phyloP scores from a whole-genome alignment of 2,329 filamentous ascomycete genomes.

The Leptographium lundbergii region DNA sequence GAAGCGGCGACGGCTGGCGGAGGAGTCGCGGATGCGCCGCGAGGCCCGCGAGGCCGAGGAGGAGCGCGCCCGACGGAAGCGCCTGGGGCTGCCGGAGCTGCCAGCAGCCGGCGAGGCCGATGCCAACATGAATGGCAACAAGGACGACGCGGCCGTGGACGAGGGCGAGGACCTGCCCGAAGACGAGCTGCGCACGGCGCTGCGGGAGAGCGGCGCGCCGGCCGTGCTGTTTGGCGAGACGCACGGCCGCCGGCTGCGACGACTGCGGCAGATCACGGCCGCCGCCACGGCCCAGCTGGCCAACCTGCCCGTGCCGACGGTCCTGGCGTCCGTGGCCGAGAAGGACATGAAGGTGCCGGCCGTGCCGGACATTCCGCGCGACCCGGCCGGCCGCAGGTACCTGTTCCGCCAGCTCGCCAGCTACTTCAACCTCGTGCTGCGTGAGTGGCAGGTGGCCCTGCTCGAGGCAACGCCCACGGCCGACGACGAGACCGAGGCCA shows the following conservation, averaged over 20 bases:
- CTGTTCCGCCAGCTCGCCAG: conserved; percentile 80
- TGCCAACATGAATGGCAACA: conserved; percentile 16
- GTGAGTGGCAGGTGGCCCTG: conserved; percentile 74
- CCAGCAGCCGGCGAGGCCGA: conserved; percentile 28
- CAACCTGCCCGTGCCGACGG: conserved; percentile 72
- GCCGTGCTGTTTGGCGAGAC: conserved; percentile 69
- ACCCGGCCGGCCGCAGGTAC: conserved; percentile 53
- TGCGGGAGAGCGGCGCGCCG: conserved; percentile 65
- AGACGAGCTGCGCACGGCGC: conserved; percentile 52
- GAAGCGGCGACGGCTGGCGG: conserved; percentile 68
- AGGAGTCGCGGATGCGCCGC: conserved; percentile 57
- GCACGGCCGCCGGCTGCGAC: conserved; percentile 53
- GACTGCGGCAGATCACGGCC: conserved; percentile 56
- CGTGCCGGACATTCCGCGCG: conserved; percentile 32
- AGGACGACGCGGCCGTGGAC: conserved; percentile 22
- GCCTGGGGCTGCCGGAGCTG: conserved; percentile 69
- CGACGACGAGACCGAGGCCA: conserved; percentile 58
- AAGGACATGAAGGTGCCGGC: conserved; percentile 75
- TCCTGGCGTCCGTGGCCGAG: conserved; percentile 65
- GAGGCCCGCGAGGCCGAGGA: conserved; percentile 64
- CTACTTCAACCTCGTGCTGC: conserved; percentile 93
- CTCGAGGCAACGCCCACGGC: conserved; percentile 20
- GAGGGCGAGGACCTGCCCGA: conserved; percentile 47
- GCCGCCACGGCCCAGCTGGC: conserved; percentile 27
- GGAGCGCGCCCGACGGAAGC: conserved; percentile 59